Evolutionary conservation across 257 asterid species (phyloP).

Genomic region (Ocimum tenuiflorum): DNA sequence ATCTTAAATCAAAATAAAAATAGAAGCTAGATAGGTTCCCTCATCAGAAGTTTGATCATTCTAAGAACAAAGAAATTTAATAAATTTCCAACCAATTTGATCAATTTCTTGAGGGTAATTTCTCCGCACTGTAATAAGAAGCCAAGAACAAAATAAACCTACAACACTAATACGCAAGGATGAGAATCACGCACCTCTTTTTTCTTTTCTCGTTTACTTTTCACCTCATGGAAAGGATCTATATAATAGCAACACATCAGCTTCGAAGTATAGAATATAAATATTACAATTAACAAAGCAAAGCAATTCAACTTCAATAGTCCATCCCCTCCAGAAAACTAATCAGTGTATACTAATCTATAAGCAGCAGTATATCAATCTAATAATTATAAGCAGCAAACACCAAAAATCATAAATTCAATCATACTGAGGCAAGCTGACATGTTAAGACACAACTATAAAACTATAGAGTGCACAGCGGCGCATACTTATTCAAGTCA

Average conservation of each 20-base stretch:
- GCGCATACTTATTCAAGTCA: not conserved
- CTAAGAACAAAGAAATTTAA: not conserved
- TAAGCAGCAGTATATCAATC: too few species aligned
- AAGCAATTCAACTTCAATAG: not conserved
- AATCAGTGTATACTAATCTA: not conserved
- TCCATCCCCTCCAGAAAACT: not conserved
- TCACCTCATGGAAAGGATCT: conserved; percentile 79
- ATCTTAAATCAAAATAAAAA: not conserved
- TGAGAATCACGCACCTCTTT: conserved; percentile 62
- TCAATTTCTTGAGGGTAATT: not conserved
- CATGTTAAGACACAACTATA: not conserved
- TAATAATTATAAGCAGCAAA: too few species aligned
- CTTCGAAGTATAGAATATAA: conserved; percentile 3
- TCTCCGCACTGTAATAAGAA: not conserved
- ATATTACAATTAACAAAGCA: conserved; percentile 7
- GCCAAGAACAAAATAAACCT: conserved; percentile 9
- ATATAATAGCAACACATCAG: conserved; percentile 31
- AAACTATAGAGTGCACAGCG: not conserved
- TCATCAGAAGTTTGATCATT: not conserved
- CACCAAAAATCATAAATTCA: not conserved
- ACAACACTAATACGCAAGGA: not conserved
- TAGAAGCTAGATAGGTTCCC: not conserved
- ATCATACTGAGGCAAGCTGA: not conserved
- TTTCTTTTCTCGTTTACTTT: conserved; percentile 91
- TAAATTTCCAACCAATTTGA: not conserved